phyloP scores from a whole-genome alignment of 345 rosid species.

The Tarenaya hassleriana region DNA sequence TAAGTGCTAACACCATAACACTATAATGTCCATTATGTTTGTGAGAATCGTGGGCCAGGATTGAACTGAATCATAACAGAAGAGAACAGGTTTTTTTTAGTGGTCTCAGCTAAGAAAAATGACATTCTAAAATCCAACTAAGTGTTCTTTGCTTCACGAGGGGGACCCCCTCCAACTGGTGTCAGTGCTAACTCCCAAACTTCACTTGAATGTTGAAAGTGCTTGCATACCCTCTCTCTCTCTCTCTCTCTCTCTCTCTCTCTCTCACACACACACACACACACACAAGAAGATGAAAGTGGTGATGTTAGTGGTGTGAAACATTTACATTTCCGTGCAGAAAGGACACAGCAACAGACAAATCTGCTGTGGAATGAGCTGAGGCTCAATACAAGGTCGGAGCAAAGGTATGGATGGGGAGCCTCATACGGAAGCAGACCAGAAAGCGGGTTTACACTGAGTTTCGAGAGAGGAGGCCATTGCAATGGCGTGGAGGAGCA shows the following conservation, averaged over 20 bases:
- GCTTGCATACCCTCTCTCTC: constrained; percentile 28
- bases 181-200: too few relatives aligned
- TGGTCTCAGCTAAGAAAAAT: too few relatives aligned
- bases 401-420: constrained; percentile 37
- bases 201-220: too few relatives aligned
- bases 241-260: constrained; percentile 9
- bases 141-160: too few relatives aligned
- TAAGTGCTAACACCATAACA: constrained; percentile 15
- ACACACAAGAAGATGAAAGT: too few relatives aligned
- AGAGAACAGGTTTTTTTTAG: too few relatives aligned
- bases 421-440: constrained; percentile 39
- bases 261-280: background rate
- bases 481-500: constrained; percentile 37
- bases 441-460: constrained; percentile 34
- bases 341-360: constrained; percentile 48
- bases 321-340: constrained; percentile 29
- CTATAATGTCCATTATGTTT: background rate
- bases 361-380: constrained; percentile 42
- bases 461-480: constrained; percentile 43
- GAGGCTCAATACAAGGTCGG: constrained; percentile 39
- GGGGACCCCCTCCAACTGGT: too few relatives aligned
- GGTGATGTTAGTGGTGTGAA: too few relatives aligned
- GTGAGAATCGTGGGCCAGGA: too few relatives aligned
- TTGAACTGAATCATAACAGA: too few relatives aligned
- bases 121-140: too few relatives aligned